Percentiles rank a stretch among this genome's conserved stretches.
phyloP scores from a whole-genome alignment of 345 rosid genomes.

The Eucalyptus guilfoylei region DNA sequence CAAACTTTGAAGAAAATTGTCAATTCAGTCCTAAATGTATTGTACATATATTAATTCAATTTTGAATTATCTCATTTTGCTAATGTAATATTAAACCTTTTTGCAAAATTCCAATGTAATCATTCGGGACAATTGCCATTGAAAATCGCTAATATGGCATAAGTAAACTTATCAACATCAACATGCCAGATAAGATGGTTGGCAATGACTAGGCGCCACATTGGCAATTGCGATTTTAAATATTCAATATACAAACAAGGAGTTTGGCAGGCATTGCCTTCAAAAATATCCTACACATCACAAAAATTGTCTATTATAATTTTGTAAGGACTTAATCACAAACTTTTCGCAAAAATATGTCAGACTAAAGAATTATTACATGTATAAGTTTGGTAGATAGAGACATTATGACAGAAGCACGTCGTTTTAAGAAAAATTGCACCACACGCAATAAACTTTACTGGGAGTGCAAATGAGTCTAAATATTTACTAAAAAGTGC shows the following conservation, averaged over 20 bases:
- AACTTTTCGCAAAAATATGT: not conserved
- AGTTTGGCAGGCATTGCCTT: not conserved
- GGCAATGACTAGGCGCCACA: not conserved
- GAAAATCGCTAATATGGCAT: not conserved
- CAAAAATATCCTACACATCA: not conserved
- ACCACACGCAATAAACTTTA: not conserved
- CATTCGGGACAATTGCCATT: not conserved
- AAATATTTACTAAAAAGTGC: not conserved
- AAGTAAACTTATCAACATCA: not conserved
- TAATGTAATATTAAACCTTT: not conserved
- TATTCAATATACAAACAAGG: not conserved
- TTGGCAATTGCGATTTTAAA: not conserved
- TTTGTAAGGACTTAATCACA: not conserved
- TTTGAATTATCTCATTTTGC: too few relatives aligned
- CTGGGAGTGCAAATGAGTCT: not conserved
- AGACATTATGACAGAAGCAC: not conserved
- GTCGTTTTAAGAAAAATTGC: not conserved
- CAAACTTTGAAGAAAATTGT: not conserved
- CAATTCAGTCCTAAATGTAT: not conserved
- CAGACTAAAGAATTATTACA: not conserved
- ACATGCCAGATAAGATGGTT: not conserved
- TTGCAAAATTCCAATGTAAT: not conserved
- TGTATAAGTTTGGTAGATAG: not conserved
- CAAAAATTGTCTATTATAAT: not conserved
- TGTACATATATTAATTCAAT: not conserved